Conservation (phyloP, 2,329 filamentous ascomycete species). For the Helicocarpus griseus region DNA sequence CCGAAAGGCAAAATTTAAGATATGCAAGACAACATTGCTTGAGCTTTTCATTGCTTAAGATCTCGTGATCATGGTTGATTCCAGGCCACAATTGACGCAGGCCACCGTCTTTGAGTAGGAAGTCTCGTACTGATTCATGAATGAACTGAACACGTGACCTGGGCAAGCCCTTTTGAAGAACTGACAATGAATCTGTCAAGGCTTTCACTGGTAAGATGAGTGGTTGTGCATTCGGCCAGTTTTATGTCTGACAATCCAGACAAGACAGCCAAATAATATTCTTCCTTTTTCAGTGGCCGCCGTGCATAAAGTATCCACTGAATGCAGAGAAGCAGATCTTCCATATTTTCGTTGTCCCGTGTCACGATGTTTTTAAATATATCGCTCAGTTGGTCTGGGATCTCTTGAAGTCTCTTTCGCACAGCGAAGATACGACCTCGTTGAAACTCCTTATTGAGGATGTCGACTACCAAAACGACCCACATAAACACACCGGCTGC, state of each 20-base stretch:
- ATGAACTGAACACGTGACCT: background rate
- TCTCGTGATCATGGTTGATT: slow-evolving; percentile 19
- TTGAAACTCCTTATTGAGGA: slow-evolving; percentile 35
- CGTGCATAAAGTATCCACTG: slow-evolving; percentile 8
- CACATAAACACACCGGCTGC: slow-evolving; percentile 39
- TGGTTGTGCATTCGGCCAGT: background rate
- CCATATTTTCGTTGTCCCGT: background rate
- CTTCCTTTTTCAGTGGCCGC: slow-evolving; percentile 9
- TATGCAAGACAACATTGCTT: slow-evolving; percentile 19
- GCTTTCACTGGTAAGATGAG: background rate
- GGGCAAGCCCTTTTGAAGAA: background rate
- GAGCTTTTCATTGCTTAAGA: slow-evolving; percentile 33
- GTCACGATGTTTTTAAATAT: slow-evolving; percentile 13
- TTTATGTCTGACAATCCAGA: slow-evolving; percentile 4
- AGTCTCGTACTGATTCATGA: background rate
- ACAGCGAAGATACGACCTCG: slow-evolving; percentile 18
- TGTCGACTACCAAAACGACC: slow-evolving; percentile 36
- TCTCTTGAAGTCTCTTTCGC: slow-evolving; percentile 20
- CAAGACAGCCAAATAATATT: slow-evolving; percentile 14
- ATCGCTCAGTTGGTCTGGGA: slow-evolving; percentile 21
- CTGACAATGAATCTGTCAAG: background rate
- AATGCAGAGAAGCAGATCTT: background rate
- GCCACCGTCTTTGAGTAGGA: background rate
- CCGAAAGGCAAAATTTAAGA: no score
- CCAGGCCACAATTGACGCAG: background rate